These are phyloP conservation scores for Penicillium coffeae DNA, from an alignment of 495 filamentous ascomycete species.

Conservation along the genomic window DNA sequence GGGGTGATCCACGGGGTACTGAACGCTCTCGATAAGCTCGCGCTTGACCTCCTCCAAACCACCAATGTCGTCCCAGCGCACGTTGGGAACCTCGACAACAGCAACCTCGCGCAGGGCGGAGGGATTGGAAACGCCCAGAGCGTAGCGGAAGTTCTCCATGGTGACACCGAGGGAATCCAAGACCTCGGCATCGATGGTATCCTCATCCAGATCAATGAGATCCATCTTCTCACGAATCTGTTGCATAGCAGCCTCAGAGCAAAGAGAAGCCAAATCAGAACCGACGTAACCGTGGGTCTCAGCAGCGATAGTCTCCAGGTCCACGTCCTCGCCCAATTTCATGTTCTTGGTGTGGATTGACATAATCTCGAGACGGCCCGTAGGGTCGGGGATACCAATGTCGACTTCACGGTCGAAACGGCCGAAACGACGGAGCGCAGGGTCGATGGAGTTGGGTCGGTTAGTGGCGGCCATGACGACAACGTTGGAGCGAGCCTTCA, in stretches of 20 bases:
- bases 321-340: constrained; percentile 96
- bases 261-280: constrained; percentile 97
- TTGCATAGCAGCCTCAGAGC: constrained; percentile 99
- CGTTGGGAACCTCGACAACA: constrained; percentile 97
- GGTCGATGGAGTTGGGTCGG: constrained; percentile 94
- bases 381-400: constrained; percentile 96
- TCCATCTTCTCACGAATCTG: constrained; percentile 99
- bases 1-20: constrained; percentile 98
- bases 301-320: constrained; percentile 92
- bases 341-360: constrained; percentile 99
- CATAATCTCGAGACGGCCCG: constrained; percentile 94
- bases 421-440: constrained; percentile 87
- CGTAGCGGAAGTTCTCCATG: constrained; percentile 99
- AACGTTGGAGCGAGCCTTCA: constrained; percentile 98
- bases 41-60: constrained; percentile 98
- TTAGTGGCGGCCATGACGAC: constrained; percentile 99
- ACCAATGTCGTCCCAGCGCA: constrained; percentile 99
- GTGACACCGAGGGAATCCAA: constrained; percentile 97
- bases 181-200: constrained; percentile 98
- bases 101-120: constrained; percentile 98
- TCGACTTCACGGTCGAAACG: constrained; percentile 99
- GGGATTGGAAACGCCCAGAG: constrained; percentile 95
- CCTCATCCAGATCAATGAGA: constrained; percentile 96
- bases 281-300: constrained; percentile 99
- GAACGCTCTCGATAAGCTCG: constrained; percentile 98